Evolutionary conservation across 2,329 filamentous ascomycete species (phyloP).

Genomic region (Exophiala spinifera): DNA sequence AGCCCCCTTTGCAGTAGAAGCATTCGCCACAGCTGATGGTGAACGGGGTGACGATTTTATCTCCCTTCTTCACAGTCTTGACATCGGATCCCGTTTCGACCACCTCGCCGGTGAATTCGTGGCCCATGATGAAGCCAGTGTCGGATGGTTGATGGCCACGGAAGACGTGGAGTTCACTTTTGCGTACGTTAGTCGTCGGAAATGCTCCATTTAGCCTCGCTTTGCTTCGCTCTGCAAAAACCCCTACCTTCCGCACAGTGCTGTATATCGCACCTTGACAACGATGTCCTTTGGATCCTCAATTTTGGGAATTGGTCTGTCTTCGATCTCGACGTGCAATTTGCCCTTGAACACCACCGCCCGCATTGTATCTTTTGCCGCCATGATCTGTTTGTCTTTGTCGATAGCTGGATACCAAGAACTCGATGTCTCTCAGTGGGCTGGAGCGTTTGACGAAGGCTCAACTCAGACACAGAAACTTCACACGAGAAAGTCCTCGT

Average conservation of each 20-base stretch:
- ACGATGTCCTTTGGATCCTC: slow-evolving; percentile 71
- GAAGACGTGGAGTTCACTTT: slow-evolving; percentile 79
- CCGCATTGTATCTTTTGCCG: slow-evolving; percentile 64
- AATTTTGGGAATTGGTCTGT: slow-evolving; percentile 73
- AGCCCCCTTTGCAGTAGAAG: slow-evolving; percentile 78
- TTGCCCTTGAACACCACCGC: slow-evolving; percentile 84
- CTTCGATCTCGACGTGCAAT: slow-evolving; percentile 70
- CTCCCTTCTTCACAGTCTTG: slow-evolving; percentile 66
- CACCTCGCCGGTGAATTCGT: slow-evolving; percentile 81
- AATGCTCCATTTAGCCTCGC: background rate
- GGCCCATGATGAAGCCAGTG: slow-evolving; percentile 65
- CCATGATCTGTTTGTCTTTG: slow-evolving; percentile 33
- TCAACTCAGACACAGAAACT: background rate
- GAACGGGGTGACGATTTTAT: slow-evolving; percentile 79
- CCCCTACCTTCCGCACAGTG: slow-evolving; percentile 82
- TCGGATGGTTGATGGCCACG: slow-evolving; percentile 72
- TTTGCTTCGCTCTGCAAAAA: background rate
- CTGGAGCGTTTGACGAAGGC: too few species aligned
- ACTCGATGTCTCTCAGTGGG: too few species aligned
- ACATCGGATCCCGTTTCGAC: slow-evolving; percentile 66
- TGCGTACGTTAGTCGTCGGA: background rate
- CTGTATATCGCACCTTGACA: slow-evolving; percentile 77
- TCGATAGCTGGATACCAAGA: too few species aligned
- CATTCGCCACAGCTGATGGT: slow-evolving; percentile 74
- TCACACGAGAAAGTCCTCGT: too few species aligned